These are phyloP conservation scores for Hypoxylon sp. DNA, from an alignment of 2,329 filamentous ascomycete genomes.

Conservation along the genomic window DNA sequence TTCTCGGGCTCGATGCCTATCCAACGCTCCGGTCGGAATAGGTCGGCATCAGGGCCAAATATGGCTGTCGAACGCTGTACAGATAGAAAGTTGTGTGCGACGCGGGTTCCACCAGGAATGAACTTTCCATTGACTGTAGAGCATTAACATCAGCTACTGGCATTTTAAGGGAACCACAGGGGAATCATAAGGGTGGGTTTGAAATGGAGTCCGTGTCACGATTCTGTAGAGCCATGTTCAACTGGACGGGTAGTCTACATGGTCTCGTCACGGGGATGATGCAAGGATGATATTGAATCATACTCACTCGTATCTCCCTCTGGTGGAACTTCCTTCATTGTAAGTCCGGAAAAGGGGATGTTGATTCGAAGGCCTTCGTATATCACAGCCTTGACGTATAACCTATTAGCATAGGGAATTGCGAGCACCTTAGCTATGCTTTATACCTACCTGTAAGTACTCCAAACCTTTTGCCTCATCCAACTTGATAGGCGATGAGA, in stretches of 20 bases:
- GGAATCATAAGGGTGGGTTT: neutral
- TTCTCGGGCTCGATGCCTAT: constrained; percentile 47
- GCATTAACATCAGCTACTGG: neutral
- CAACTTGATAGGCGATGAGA: constrained; percentile 48
- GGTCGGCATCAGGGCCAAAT: constrained; percentile 50
- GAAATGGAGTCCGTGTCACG: neutral
- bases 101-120: constrained; percentile 51
- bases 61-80: constrained; percentile 47
- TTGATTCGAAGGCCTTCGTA: constrained; percentile 55
- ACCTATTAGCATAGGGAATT: neutral
- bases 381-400: constrained; percentile 48
- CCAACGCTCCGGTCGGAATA: constrained; percentile 53
- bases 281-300: neutral
- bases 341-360: constrained; percentile 50
- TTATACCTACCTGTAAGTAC: constrained; percentile 52
- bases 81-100: constrained; percentile 51
- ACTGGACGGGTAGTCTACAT: neutral
- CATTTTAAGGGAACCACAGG: neutral
- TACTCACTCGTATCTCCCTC: constrained; percentile 48
- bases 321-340: constrained; percentile 48
- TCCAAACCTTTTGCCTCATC: constrained; percentile 49
- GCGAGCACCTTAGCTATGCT: neutral
- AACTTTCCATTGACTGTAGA: constrained; percentile 40
- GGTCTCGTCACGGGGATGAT: neutral
- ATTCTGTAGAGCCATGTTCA: neutral